Conservation (phyloP, 176 grass and related monocot genomes). For the Zoysia pacifica region DNA sequence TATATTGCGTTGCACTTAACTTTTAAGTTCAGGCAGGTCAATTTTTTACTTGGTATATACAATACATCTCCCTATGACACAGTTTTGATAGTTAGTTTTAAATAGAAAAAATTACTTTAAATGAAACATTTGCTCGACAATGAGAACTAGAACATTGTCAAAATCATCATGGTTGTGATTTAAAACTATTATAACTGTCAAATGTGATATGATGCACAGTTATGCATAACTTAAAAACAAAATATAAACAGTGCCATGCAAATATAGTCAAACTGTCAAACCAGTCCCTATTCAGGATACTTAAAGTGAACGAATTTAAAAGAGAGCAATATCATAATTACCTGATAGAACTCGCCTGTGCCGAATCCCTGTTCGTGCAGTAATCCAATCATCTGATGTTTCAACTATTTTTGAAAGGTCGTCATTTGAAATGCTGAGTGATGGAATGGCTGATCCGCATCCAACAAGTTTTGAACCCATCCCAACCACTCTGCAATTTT, state of each 20-base stretch:
- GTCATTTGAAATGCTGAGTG: slow-evolving; percentile 71
- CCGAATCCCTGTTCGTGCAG: slow-evolving; percentile 88
- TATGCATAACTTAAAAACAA: slow-evolving; percentile 4
- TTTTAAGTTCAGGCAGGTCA: too few species aligned
- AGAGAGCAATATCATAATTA: slow-evolving; percentile 29
- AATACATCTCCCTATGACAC: too few species aligned
- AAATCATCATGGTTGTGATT: neutral
- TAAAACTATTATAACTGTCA: slow-evolving; percentile 14
- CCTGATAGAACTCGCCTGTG: slow-evolving; percentile 84
- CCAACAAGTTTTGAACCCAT: slow-evolving; percentile 82
- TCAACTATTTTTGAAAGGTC: slow-evolving; percentile 92
- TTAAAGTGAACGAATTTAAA: neutral
- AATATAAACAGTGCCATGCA: slow-evolving; percentile 10
- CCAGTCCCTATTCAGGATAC: neutral
- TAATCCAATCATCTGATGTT: slow-evolving; percentile 93
- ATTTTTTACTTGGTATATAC: too few species aligned
- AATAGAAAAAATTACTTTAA: neutral
- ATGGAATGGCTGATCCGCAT: slow-evolving; percentile 71
- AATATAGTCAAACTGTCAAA: neutral
- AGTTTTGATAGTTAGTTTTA: too few species aligned
- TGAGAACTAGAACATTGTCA: neutral
- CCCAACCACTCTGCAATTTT: slow-evolving; percentile 60
- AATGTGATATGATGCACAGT: neutral
- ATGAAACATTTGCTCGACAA: neutral
- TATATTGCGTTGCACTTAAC: too few species aligned